phyloP scores from a whole-genome alignment of 768 basidiomycete species.

The Trametes cubensis region DNA sequence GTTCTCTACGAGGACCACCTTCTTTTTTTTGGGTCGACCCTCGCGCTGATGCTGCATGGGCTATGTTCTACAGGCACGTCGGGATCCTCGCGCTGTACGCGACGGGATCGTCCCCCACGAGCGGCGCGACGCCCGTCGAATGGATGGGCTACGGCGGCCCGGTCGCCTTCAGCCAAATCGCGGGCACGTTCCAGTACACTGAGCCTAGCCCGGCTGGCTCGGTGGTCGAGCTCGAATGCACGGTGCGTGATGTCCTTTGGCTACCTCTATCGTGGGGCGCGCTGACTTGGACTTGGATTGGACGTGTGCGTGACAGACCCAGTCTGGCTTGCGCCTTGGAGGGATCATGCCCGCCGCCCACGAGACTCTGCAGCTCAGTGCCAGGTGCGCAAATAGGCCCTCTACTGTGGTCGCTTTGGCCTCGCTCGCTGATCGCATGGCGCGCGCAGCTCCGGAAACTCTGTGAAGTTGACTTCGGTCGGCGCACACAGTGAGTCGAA shows the following conservation, averaged over 20 bases:
- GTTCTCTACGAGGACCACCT: too few species aligned
- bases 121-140: slow-evolving; percentile 1
- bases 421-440: too few species aligned
- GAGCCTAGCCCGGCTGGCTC: neutral
- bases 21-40: too few species aligned
- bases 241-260: neutral
- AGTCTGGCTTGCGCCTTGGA: neutral
- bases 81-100: neutral
- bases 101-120: neutral
- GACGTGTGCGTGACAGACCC: neutral
- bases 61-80: neutral
- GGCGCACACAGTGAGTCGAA: neutral
- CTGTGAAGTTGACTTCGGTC: too few species aligned
- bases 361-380: neutral
- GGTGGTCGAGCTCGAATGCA: neutral
- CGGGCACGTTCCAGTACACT: neutral
- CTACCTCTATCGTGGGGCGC: too few species aligned
- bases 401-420: too few species aligned
- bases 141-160: neutral
- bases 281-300: neutral
- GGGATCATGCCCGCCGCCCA: neutral
- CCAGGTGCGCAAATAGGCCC: neutral
- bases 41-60: too few species aligned
- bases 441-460: too few species aligned
- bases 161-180: neutral